phyloP scores from a whole-genome alignment of 164 flowering plant genomes.

The Berberis thunbergii region DNA sequence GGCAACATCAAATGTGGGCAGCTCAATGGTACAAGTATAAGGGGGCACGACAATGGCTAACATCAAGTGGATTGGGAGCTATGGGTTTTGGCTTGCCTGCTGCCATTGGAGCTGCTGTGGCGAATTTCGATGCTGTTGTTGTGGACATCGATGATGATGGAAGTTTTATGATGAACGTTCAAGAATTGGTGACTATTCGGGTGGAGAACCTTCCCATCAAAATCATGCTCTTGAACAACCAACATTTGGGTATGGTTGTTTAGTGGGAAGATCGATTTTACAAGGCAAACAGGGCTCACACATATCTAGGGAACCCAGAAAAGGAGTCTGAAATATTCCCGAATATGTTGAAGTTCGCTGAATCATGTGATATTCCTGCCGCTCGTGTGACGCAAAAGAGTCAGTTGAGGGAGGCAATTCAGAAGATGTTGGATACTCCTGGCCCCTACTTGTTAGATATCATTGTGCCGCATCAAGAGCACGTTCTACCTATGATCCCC shows the following conservation, averaged over 20 bases:
- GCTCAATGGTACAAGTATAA: slow-evolving; percentile 51
- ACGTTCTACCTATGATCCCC: slow-evolving; percentile 75
- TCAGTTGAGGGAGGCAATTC: slow-evolving; percentile 48
- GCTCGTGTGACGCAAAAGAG: slow-evolving; percentile 42
- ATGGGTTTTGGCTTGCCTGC: slow-evolving; percentile 72
- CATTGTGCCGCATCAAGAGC: slow-evolving; percentile 73
- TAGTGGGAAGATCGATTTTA: slow-evolving; percentile 70
- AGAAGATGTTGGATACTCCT: slow-evolving; percentile 60
- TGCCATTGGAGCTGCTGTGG: slow-evolving; percentile 60
- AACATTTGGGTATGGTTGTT: slow-evolving; percentile 63
- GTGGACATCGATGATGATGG: slow-evolving; percentile 64
- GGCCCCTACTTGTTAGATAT: slow-evolving; percentile 69
- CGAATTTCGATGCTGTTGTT: slow-evolving; percentile 38
- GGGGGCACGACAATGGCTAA: slow-evolving; percentile 51
- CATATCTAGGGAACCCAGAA: slow-evolving; percentile 53
- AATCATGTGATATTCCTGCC: slow-evolving; percentile 59
- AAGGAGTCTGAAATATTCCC: slow-evolving; percentile 53
- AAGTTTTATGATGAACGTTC: slow-evolving; percentile 59
- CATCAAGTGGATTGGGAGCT: slow-evolving; percentile 59
- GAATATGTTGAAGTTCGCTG: slow-evolving; percentile 52
- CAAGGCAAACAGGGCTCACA: slow-evolving; percentile 68
- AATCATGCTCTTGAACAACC: slow-evolving; percentile 47
- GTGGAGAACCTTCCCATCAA: slow-evolving; percentile 56
- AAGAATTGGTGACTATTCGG: slow-evolving; percentile 43
- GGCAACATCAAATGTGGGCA: slow-evolving; percentile 77